Evolutionary conservation across 768 basidiomycete genomes (phyloP), one percentile per base, ranked within the genome.

Genomic region (Austroboletus festivus): DNA sequence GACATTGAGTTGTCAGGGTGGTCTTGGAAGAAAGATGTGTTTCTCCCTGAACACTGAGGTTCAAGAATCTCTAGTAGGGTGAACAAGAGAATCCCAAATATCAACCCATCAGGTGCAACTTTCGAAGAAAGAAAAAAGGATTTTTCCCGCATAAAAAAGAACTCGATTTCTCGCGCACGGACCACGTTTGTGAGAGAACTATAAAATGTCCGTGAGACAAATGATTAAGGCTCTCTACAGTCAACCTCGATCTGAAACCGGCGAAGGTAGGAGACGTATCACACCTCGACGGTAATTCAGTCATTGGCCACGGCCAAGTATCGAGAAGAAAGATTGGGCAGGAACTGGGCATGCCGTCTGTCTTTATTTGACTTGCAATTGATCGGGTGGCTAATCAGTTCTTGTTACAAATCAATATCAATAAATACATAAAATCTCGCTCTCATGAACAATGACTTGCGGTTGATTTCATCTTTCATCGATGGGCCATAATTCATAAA

Each of bases 301-400:
- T 30, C 35, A 19, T 19, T 44, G 54, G 52, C 41, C 24, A 50
- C 23, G 41, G 50, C 53, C 63, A 65, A 22, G 51, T 52, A 63
- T 68, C 73, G 81, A 80, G 81, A 59, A 83, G 73, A 82, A 52
- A 44, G 57, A 73, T 22, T 34, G 49, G 50, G 51, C 79, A 74
- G 59, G 71, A 72, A 69, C 83, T 86, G 83, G 84, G 84, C 84
- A 83, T 85, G 82, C 76, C 80, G 76, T 79, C 75, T 71, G 64
- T 76, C 75, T 60, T 60, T 51, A 60, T 24, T 22, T 28, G 5
- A 28, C n/a, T 39, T 57, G 52, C 60, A 55, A 78, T 67, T 68
- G 81, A 72, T 73, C 61, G 69, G 62, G 73, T 73, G 84, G 82
- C 75, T 79, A 86, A 86, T 86, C 84, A 84, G 83, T 70, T 75